Evolutionary conservation across 2,329 filamentous ascomycete genomes (phyloP), one percentile per base, ranked within the genome.

Genomic region (Apiospora hydei): DNA sequence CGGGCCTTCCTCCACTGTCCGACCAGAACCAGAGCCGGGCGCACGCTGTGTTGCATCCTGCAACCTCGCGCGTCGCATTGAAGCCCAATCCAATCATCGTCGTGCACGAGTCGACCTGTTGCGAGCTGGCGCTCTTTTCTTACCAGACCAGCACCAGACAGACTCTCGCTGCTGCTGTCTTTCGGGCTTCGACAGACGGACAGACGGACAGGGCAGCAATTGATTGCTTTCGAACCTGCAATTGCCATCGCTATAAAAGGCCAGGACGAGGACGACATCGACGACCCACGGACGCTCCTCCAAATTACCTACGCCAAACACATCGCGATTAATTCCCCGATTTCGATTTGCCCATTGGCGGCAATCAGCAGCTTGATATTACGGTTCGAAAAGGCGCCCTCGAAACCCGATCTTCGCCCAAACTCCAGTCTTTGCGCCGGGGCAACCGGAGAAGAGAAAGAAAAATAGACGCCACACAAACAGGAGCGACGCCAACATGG

Each of bases 41-140:
- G 53, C 5, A 61, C 26, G 30, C 30, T 38, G 53, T 26, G 16
- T 49, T 49, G 46, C 46, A n/a, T 61, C 53, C 53, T 41, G 51
- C 51, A 57, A 14, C 51, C 7, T 41, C 34, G 57, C 57, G 57
- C 57, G 34, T 64, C 67, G 67, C 67, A 68, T 68, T 47, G 67
- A 46, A 68, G 46, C 67, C 67, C 67, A 47, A 68, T 47, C 67
- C 67, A 70, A 61, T 51, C 51, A 70, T 61, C 69, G 46, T 46
- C 69, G 44, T 64, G 46, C 69, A 64, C 57, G 57, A 64, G 18
- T 41, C 57, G 53, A 61, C 7, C 3, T n/a, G 34, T 21, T 21
- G 30, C 30, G 57, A 64, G 53, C 53, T 61, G 53, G 53, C 53
- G 38, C 26, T 49, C 16, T n/a, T 49, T 46, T n/a, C 44, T 30